These are phyloP conservation scores for Syzygium malaccense DNA, from an alignment of 441 rosid genomes.

Conservation along the genomic window DNA sequence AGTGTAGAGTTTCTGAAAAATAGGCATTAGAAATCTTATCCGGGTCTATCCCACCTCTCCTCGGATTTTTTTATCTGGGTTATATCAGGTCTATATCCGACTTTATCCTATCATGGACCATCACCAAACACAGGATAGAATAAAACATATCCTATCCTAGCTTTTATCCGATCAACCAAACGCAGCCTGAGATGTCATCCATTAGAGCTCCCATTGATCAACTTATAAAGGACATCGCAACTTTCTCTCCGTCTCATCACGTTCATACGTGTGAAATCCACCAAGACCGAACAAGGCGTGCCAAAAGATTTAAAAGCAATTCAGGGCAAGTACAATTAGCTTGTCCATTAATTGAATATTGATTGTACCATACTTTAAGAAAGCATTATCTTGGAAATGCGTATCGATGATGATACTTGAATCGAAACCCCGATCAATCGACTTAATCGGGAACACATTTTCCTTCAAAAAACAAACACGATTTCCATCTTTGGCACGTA, in stretches of 20 bases:
- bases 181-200: not conserved
- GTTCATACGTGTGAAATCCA: not conserved
- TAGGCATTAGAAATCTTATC: too few species aligned
- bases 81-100: too few species aligned
- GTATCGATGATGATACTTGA: fast-evolving
- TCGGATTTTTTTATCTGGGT: too few species aligned
- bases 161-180: too few species aligned
- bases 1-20: too few species aligned
- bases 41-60: too few species aligned
- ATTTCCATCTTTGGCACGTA: not conserved
- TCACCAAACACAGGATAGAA: too few species aligned
- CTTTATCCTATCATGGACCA: too few species aligned
- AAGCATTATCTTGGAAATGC: not conserved
- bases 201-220: not conserved
- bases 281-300: not conserved
- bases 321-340: not conserved
- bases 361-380: not conserved
- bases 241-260: not conserved
- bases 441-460: not conserved
- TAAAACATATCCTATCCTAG: too few species aligned
- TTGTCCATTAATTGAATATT: not conserved
- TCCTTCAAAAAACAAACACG: not conserved
- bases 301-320: not conserved
- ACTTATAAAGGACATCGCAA: not conserved
- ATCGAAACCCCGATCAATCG: not conserved